Percentiles rank a stretch among this genome's conserved stretches.
Conservation (phyloP, 805 yeast genomes). For the Lipomyces sp. region DNA sequence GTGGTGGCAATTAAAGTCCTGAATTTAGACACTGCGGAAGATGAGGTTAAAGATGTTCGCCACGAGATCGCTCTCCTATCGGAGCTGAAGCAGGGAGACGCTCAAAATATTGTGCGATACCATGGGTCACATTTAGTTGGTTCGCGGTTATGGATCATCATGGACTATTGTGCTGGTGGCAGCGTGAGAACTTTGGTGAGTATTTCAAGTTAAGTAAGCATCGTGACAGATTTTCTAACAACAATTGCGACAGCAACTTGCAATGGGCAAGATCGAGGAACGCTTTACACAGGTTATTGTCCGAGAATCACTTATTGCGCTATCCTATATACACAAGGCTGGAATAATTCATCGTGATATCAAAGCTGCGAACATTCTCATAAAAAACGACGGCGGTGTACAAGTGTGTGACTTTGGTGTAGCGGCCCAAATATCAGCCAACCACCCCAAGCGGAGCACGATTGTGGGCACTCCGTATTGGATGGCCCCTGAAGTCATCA, state of each 20-base stretch:
- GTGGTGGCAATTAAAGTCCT: conserved; percentile 92
- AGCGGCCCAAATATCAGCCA: conserved; percentile 86
- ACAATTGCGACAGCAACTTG: conserved; percentile 19
- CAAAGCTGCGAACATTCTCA: conserved; percentile 93
- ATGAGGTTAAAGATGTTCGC: conserved; percentile 93
- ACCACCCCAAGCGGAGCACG: conserved; percentile 80
- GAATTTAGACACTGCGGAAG: conserved; percentile 89
- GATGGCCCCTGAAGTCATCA: conserved; percentile 63
- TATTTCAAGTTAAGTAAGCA: conserved; percentile 16
- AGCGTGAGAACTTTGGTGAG: conserved; percentile 72
- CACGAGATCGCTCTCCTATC: conserved; percentile 87
- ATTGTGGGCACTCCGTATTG: conserved; percentile 71
- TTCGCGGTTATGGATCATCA: conserved; percentile 93
- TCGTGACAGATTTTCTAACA: background rate
- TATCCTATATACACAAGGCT: conserved; percentile 78
- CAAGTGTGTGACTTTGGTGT: conserved; percentile 98
- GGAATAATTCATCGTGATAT: conserved; percentile 96
- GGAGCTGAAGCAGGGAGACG: conserved; percentile 66
- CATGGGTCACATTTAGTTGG: conserved; percentile 87
- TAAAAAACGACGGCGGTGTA: conserved; percentile 86
- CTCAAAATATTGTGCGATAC: conserved; percentile 91
- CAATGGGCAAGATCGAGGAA: conserved; percentile 79
- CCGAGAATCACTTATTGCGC: conserved; percentile 78
- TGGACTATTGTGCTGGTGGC: conserved; percentile 98
- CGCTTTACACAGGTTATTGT: conserved; percentile 79